Evolutionary conservation across 2,329 filamentous ascomycete genomes (phyloP).

Genomic region (Fusarium foetens): DNA sequence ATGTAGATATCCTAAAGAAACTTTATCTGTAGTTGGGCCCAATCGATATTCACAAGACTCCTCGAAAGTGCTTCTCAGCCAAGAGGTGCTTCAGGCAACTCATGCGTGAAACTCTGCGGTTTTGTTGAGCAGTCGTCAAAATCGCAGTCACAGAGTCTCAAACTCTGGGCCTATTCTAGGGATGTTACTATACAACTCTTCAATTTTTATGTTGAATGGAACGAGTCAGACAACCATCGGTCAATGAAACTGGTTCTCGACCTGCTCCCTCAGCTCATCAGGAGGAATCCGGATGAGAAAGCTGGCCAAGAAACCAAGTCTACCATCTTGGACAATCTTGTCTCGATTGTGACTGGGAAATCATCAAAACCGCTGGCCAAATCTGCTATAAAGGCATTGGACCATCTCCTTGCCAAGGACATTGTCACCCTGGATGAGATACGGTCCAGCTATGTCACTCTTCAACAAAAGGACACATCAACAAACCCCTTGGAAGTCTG

Average conservation of each 20-base stretch:
- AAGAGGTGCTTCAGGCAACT: conserved; percentile 65
- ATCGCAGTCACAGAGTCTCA: conserved; percentile 56
- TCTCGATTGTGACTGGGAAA: conserved; percentile 69
- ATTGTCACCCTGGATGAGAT: conserved; percentile 63
- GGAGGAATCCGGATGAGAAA: conserved; percentile 59
- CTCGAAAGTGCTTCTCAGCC: conserved; percentile 63
- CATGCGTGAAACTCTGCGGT: conserved; percentile 67
- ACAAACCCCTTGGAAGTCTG: conserved; percentile 51
- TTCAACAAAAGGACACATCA: conserved; percentile 44
- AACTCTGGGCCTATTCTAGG: conserved; percentile 62
- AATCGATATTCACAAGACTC: conserved; percentile 59
- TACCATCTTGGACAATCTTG: conserved; percentile 60
- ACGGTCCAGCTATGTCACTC: conserved; percentile 54
- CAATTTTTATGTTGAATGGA: conserved; percentile 73
- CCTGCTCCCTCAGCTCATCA: conserved; percentile 62
- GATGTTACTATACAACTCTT: conserved; percentile 62
- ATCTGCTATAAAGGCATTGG: conserved; percentile 74
- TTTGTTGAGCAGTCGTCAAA: conserved; percentile 69
- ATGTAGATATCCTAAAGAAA: conserved; percentile 39
- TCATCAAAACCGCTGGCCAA: conserved; percentile 73
- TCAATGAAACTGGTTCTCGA: conserved; percentile 72
- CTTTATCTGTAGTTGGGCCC: conserved; percentile 45
- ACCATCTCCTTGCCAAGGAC: conserved; percentile 71
- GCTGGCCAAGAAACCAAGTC: conserved; percentile 54
- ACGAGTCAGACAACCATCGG: conserved; percentile 71